Conservation (phyloP, 805 yeast species). For the Henningerozyma blattae region DNA sequence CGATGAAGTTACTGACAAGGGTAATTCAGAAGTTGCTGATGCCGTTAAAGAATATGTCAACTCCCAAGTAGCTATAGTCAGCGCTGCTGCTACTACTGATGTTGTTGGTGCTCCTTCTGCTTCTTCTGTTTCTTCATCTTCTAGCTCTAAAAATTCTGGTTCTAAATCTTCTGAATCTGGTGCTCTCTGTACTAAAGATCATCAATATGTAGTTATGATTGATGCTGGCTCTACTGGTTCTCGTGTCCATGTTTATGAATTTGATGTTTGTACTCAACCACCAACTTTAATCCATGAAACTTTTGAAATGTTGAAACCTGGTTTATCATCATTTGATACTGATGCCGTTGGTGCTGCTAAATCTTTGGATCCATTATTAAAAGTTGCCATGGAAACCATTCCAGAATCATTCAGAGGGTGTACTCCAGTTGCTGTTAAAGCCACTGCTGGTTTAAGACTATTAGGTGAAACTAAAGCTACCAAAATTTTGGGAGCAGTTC, state of each 20-base stretch:
- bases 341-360: constrained; percentile 78
- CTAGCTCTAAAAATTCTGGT: background rate
- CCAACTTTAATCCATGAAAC: constrained; percentile 71
- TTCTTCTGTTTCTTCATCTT: background rate
- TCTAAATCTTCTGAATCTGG: background rate
- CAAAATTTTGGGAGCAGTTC: constrained; percentile 65
- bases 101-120: background rate
- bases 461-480: constrained; percentile 66
- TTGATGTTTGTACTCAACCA: constrained; percentile 75
- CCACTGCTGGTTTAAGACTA: constrained; percentile 91
- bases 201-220: constrained; percentile 79
- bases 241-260: constrained; percentile 86
- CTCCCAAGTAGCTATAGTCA: background rate
- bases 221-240: constrained; percentile 99
- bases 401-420: constrained; percentile 66
- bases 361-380: constrained; percentile 75
- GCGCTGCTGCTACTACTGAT: constrained; percentile 18
- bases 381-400: constrained; percentile 61
- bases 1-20: constrained; percentile 10
- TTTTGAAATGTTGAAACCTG: constrained; percentile 86
- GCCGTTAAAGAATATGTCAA: constrained; percentile 13
- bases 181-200: constrained; percentile 27
- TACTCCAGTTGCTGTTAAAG: constrained; percentile 93
- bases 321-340: constrained; percentile 73
- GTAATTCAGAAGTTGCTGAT: constrained; percentile 14